phyloP scores from a whole-genome alignment of 805 yeast species.

The Maudiozyma barnettii region DNA sequence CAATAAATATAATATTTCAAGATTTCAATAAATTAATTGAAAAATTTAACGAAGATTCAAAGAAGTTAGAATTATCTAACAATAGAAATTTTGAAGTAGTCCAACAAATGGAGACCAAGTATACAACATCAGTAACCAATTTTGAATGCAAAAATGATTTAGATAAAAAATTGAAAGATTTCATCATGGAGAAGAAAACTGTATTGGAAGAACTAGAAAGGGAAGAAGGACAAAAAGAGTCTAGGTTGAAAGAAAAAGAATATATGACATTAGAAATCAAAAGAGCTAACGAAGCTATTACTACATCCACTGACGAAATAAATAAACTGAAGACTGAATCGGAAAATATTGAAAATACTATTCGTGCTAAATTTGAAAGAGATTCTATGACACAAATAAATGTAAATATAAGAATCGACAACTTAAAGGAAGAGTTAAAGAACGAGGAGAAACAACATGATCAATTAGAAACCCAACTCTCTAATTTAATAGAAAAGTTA shows the following conservation, averaged over 20 bases:
- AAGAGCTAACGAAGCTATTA: constrained; percentile 42
- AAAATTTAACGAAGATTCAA: constrained; percentile 21
- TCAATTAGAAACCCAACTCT: constrained; percentile 11
- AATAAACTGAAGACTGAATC: constrained; percentile 8
- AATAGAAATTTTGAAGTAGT: constrained; percentile 21
- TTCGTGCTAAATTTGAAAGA: constrained; percentile 8
- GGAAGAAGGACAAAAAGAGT: constrained; percentile 35
- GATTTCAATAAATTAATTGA: constrained; percentile 23
- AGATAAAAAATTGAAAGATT: constrained; percentile 10
- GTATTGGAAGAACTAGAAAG: constrained; percentile 38
- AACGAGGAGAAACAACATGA: constrained; percentile 8
- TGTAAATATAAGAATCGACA: constrained; percentile 7
- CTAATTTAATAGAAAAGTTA: constrained; percentile 12
- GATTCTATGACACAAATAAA: constrained; percentile 4
- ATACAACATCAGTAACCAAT: constrained; percentile 20
- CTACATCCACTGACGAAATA: constrained; percentile 34
- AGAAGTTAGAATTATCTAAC: constrained; percentile 26
- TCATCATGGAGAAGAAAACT: constrained; percentile 30
- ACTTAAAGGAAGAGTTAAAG: constrained; percentile 8
- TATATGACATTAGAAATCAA: constrained; percentile 54
- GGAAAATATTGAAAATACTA: constrained; percentile 8
- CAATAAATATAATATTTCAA: constrained; percentile 38
- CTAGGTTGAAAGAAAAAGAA: constrained; percentile 47
- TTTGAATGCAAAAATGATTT: constrained; percentile 8
- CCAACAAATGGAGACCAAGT: constrained; percentile 20